phyloP scores from a whole-genome alignment of 177 flowering plant species.

The Vitis hybrid region DNA sequence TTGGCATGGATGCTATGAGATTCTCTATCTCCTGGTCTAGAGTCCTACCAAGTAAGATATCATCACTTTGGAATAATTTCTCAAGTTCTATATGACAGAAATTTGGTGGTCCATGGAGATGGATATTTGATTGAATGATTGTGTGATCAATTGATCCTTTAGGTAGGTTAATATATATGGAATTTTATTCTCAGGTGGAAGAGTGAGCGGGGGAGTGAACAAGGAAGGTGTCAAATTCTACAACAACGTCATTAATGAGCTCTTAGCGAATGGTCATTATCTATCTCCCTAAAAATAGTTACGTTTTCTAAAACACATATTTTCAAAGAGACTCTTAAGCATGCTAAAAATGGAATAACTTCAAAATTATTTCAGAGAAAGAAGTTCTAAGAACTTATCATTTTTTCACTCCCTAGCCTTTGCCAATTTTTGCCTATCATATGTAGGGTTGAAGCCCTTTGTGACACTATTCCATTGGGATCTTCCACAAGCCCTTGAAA shows the following conservation, averaged over 20 bases:
- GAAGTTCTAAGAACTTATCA: no score
- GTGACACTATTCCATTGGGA: no score
- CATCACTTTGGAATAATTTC: neutral
- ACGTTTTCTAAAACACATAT: neutral
- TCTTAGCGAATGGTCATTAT: neutral
- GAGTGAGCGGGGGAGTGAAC: conserved; percentile 9
- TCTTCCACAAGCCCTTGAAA: no score
- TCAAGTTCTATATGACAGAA: neutral
- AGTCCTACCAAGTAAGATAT: conserved; percentile 1
- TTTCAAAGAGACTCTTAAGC: neutral
- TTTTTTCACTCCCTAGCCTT: no score
- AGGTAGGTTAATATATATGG: no score
- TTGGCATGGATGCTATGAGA: conserved; percentile 11
- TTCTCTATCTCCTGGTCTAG: conserved; percentile 18
- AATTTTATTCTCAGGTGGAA: conserved; percentile 9
- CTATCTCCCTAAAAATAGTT: neutral
- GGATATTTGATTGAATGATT: no score
- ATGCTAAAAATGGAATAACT: no score
- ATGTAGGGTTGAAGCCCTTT: no score
- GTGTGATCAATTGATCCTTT: no score
- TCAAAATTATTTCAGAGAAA: no score
- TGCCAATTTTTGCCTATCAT: no score
- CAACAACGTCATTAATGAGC: conserved; percentile 16
- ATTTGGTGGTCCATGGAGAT: neutral
- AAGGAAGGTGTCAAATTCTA: conserved; percentile 6